A percentile compares a stretch with the other conserved stretches of the same genome.
Conservation (phyloP, 768 basidiomycete species). For the Serendipita sp. region DNA sequence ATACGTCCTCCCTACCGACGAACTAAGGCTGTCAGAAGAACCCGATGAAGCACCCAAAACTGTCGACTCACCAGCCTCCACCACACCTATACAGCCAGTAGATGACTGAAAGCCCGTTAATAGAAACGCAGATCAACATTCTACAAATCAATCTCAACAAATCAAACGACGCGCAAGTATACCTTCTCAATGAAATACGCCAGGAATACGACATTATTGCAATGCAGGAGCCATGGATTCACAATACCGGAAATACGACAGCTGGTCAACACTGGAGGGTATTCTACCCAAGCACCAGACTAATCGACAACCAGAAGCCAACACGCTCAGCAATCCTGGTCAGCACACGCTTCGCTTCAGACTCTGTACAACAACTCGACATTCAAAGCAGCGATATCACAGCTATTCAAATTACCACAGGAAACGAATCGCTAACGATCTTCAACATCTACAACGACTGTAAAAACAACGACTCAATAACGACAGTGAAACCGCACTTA, state of each 20-base stretch:
- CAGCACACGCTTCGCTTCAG: slow-evolving; percentile 12
- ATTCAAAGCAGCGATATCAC: slow-evolving; percentile 18
- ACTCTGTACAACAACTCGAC: slow-evolving; percentile 13
- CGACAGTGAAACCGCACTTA: not conserved
- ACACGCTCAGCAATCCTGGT: slow-evolving; percentile 17
- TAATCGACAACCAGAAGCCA: not conserved
- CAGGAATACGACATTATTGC: slow-evolving; percentile 6
- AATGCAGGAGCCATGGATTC: slow-evolving; percentile 7
- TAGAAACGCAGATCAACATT: too few relatives aligned
- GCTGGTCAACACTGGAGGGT: not conserved
- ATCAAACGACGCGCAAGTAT: not conserved
- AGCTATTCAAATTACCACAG: slow-evolving; percentile 16
- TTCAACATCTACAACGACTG: slow-evolving; percentile 29
- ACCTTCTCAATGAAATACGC: not conserved
- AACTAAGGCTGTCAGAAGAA: too few relatives aligned
- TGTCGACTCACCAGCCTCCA: too few relatives aligned
- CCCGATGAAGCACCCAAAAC: too few relatives aligned
- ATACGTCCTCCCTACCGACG: too few relatives aligned
- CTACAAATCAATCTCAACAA: not conserved
- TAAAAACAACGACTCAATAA: slow-evolving; percentile 7
- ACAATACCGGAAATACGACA: not conserved
- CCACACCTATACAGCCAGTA: too few relatives aligned
- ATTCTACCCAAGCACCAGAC: slow-evolving; percentile 1
- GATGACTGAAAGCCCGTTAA: too few relatives aligned
- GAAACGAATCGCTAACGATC: slow-evolving; percentile 15